Percentiles rank a stretch among this genome's conserved stretches.
Conservation (phyloP, 2,329 filamentous ascomycete species). For the Stenocarpella maydis region DNA sequence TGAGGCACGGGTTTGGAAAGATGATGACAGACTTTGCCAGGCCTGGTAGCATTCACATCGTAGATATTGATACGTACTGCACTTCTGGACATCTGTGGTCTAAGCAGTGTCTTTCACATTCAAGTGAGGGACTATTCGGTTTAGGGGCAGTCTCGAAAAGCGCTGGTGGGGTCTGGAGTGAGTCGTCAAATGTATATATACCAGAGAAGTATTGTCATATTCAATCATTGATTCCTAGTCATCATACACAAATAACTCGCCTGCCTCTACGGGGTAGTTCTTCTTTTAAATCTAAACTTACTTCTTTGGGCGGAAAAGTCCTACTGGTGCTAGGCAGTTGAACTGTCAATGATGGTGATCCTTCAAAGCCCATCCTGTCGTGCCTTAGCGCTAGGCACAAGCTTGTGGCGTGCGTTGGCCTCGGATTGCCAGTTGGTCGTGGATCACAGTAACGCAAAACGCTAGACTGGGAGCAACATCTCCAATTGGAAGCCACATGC, state of each 20-base stretch:
- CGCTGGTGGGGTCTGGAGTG: background rate
- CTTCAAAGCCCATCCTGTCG: too few relatives aligned
- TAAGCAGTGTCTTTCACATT: background rate
- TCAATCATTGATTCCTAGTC: background rate
- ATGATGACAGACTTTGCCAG: background rate
- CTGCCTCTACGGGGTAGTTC: too few relatives aligned
- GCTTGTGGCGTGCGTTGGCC: background rate
- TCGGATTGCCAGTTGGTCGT: background rate
- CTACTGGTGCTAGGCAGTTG: background rate
- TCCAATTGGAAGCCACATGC: background rate
- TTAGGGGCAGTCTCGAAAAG: background rate
- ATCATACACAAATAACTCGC: background rate
- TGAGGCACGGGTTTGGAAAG: background rate
- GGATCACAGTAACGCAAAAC: background rate
- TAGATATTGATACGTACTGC: background rate
- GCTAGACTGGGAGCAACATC: background rate
- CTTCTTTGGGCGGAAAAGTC: background rate
- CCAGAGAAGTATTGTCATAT: background rate
- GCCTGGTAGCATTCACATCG: background rate
- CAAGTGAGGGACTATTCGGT: too few relatives aligned
- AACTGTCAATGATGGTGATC: background rate
- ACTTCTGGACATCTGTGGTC: background rate
- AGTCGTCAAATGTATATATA: background rate
- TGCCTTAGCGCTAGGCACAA: background rate
- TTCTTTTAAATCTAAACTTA: too few relatives aligned